Evolutionary conservation across 805 yeast genomes (phyloP).

Genomic region (Nakazawaea laoshanensis): DNA sequence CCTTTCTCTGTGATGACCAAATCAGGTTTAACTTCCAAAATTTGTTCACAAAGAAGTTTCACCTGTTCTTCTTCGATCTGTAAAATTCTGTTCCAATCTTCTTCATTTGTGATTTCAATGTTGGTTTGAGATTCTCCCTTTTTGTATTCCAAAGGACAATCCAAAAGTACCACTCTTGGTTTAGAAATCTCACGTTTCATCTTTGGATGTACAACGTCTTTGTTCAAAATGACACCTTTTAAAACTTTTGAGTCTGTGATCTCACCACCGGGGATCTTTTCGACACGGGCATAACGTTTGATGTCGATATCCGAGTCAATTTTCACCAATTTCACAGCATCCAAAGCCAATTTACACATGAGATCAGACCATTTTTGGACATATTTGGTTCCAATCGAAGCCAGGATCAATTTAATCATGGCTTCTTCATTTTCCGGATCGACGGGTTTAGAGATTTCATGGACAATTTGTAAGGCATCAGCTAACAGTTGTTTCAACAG

Average conservation of each 20-base stretch:
- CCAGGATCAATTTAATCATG: constrained; percentile 76
- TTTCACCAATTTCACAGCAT: constrained; percentile 80
- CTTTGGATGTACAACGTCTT: constrained; percentile 98
- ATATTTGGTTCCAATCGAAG: constrained; percentile 95
- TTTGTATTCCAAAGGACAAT: constrained; percentile 96
- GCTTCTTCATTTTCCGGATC: constrained; percentile 80
- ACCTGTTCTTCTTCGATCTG: constrained; percentile 98
- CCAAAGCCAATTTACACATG: constrained; percentile 84
- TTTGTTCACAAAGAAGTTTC: constrained; percentile 73
- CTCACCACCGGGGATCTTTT: constrained; percentile 97
- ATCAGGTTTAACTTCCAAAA: constrained; percentile 82
- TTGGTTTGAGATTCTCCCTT: constrained; percentile 99
- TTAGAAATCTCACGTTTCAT: constrained; percentile 86
- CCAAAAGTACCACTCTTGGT: constrained; percentile 83
- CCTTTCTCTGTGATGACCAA: constrained; percentile 97
- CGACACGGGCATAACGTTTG: constrained; percentile 88
- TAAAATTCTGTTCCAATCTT: constrained; percentile 90
- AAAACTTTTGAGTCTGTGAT: constrained; percentile 82
- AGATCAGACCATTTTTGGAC: constrained; percentile 82
- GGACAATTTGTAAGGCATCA: constrained; percentile 86
- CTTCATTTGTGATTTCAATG: constrained; percentile 92
- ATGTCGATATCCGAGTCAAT: constrained; percentile 79
- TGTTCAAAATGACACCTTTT: constrained; percentile 88
- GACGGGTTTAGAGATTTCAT: constrained; percentile 74
- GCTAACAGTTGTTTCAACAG: constrained; percentile 86